These are phyloP conservation scores for Trichothecium roseum DNA, from an alignment of 2,329 filamentous ascomycete genomes.

Conservation along the genomic window DNA sequence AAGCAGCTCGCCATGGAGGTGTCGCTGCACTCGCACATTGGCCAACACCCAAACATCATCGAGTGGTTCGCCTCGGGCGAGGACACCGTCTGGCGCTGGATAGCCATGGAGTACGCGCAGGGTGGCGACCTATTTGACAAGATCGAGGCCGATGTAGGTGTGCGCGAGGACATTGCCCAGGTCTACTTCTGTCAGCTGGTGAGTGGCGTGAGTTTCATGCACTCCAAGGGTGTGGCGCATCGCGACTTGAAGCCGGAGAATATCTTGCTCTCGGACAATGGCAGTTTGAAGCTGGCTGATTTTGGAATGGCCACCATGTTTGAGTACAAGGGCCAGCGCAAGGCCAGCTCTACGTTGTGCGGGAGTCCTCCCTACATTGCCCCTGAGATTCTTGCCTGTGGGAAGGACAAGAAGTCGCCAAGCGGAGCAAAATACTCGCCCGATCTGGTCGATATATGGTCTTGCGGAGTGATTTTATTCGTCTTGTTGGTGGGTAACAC, in stretches of 20 bases:
- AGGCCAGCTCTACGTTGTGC: constrained; percentile 80
- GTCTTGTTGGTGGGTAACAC: constrained; percentile 93
- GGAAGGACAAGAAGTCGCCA: constrained; percentile 32
- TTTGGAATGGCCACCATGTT: constrained; percentile 95
- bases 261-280: constrained; percentile 74
- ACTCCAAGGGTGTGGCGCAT: constrained; percentile 90
- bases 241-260: constrained; percentile 92
- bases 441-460: constrained; percentile 89
- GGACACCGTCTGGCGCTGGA: constrained; percentile 85
- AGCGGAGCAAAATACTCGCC: constrained; percentile 56
- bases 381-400: constrained; percentile 67
- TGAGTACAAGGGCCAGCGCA: constrained; percentile 73
- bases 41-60: constrained; percentile 86
- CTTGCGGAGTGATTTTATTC: constrained; percentile 94
- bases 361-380: constrained; percentile 96
- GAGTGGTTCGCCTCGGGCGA: constrained; percentile 84
- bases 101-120: constrained; percentile 94
- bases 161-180: constrained; percentile 90
- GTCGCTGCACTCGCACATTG: constrained; percentile 77
- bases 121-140: constrained; percentile 98
- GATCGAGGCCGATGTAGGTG: constrained; percentile 93
- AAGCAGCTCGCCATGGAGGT: constrained; percentile 92
- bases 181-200: constrained; percentile 92
- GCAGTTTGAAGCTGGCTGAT: constrained; percentile 88
- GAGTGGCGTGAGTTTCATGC: constrained; percentile 86